Evolutionary conservation across 345 rosid species (phyloP).

Genomic region (Aquilaria yunnanensis): DNA sequence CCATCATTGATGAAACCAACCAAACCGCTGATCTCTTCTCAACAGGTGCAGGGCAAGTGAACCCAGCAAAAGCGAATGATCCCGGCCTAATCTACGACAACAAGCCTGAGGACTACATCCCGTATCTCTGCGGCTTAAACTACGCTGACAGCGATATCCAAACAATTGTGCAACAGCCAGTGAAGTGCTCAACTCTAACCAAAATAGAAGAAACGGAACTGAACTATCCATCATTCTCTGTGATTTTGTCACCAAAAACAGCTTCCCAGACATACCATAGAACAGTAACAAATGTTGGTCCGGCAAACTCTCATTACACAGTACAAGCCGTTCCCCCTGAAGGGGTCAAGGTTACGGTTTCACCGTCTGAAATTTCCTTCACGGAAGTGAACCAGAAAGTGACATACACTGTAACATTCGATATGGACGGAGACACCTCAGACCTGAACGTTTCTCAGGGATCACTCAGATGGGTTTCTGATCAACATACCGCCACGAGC

Average conservation of each 20-base stretch:
- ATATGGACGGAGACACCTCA: not conserved
- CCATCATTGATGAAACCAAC: conserved; percentile 28
- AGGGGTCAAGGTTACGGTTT: conserved; percentile 16
- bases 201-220: conserved; percentile 24
- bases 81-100: conserved; percentile 43
- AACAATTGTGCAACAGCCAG: conserved; percentile 11
- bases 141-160: conserved; percentile 20
- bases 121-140: conserved; percentile 33
- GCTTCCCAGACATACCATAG: conserved; percentile 18
- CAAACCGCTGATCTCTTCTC: conserved; percentile 35
- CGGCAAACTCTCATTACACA: conserved; percentile 21
- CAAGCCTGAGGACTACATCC: conserved; percentile 34
- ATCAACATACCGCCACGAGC: conserved; percentile 13
- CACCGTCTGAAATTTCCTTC: conserved; percentile 2
- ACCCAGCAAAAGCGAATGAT: conserved; percentile 40
- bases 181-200: conserved; percentile 12
- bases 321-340: conserved; percentile 9
- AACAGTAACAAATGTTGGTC: conserved; percentile 41
- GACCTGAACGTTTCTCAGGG: conserved; percentile 15
- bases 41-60: conserved; percentile 43
- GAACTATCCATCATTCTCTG: conserved; percentile 35
- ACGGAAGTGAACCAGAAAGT: conserved; percentile 16
- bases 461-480: conserved; percentile 21
- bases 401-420: conserved; percentile 19
- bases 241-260: not conserved